Percentiles rank a stretch among this genome's conserved stretches.
These are phyloP conservation scores for Mollisiaceae sp. DNA, from an alignment of 2,329 filamentous ascomycete genomes.

Conservation along the genomic window DNA sequence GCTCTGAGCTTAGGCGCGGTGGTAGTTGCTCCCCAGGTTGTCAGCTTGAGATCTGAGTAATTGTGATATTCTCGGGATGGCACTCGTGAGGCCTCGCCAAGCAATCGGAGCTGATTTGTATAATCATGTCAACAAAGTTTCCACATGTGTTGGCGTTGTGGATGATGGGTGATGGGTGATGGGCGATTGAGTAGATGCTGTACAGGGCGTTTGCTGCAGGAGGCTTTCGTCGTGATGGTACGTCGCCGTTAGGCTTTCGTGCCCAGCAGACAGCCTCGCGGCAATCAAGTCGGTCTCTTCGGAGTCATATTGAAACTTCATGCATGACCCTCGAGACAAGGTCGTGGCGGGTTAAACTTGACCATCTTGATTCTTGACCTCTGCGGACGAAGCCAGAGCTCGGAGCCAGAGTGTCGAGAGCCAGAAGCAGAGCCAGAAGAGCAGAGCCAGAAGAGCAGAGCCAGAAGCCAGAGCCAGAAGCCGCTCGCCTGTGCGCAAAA, in stretches of 20 bases:
- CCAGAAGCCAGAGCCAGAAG: too few relatives aligned
- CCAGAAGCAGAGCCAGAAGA: too few relatives aligned
- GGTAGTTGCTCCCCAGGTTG: neutral
- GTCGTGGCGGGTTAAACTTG: conserved; percentile 5
- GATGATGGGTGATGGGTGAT: neutral
- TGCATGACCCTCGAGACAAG: conserved; percentile 14
- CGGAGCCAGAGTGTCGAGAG: too few relatives aligned
- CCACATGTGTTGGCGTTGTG: neutral
- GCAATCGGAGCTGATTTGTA: neutral
- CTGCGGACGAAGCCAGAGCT: conserved; percentile 8
- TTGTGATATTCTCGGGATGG: neutral
- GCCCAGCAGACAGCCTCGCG: neutral
- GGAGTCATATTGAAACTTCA: conserved; percentile 25
- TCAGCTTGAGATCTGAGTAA: neutral
- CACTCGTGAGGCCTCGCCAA: neutral
- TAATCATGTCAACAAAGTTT: neutral
- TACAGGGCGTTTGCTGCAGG: neutral
- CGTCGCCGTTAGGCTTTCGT: neutral
- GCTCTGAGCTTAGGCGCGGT: too few relatives aligned
- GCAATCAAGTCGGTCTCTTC: neutral
- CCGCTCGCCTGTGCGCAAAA: too few relatives aligned
- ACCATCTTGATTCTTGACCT: too few relatives aligned
- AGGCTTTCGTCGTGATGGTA: neutral
- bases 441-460: too few relatives aligned
- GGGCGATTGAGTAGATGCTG: neutral